Base-by-base conservation (phyloP, 805 yeast genomes). In the Teunomyces cretensis region DNA sequence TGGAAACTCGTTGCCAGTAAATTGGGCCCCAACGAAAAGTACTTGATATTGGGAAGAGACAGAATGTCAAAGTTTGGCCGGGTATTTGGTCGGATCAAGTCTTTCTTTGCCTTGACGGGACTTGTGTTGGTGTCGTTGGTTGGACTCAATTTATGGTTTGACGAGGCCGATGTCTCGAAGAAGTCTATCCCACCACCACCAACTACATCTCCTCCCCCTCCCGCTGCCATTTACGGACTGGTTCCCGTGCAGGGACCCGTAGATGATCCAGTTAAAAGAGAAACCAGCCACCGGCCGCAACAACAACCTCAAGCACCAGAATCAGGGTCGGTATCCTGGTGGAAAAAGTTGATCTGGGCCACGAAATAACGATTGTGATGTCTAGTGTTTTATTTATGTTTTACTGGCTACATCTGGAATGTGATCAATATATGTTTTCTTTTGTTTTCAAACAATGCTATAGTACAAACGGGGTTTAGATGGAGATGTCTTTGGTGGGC, bases 1-100 rank as follows among this genome's bases (percentile, higher is more conserved):
- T 84, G 85, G 86, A 69, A 62, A 44, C 66, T 83, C n/a, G 64
- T 80, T 28, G 87, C 82, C 3, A 74, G 79, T 22, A 76, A 78
- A 26, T 30, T 49, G 28, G 38, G 41, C 14, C 36, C 40, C 43
- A 42, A 22, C 24, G 48, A 44, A 31, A 48, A 46, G 47, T 42
- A 42, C 30, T 48, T 47, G 43, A 41, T 43, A 13, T 37, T 48
- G 42, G 39, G 33, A 28, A 37, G 52, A 22, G 36, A 31, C 11
- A 39, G 31, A 26, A 30, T 32, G 8, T 44, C 44, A 9, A 27
- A 35, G 9, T 7, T 24, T 9, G 14, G 35, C 8, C 22, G 24
- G 17, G n/a, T 52, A 13, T 49, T 46, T 17, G 36, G 36, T 1
- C 44, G 48, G 31, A 15, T 60, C 26, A 62, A 55, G 52, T 51